Conservation (phyloP, 2,329 filamentous ascomycete species). For the Pseudocercospora pini-densiflorae region DNA sequence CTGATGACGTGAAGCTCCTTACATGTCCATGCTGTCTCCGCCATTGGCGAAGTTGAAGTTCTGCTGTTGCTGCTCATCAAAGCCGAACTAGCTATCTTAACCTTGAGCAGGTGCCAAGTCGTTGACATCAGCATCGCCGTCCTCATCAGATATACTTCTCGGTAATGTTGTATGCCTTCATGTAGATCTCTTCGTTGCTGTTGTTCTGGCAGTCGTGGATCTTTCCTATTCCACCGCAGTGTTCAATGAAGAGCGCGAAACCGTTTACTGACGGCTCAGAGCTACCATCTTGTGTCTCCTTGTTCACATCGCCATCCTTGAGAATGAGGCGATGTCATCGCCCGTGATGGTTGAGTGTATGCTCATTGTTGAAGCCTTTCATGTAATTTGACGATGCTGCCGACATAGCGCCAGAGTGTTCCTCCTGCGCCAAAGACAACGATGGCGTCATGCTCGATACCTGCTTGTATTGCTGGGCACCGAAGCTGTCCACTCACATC, state of each 20-base stretch:
- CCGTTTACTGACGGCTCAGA: slow-evolving; percentile 83
- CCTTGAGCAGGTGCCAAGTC: slow-evolving; percentile 74
- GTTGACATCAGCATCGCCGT: slow-evolving; percentile 81
- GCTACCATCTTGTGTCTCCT: slow-evolving; percentile 79
- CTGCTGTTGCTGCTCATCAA: slow-evolving; percentile 74
- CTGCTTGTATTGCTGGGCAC: too few relatives aligned
- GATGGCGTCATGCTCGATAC: too few relatives aligned
- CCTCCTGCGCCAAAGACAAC: too few relatives aligned
- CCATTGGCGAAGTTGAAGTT: slow-evolving; percentile 94
- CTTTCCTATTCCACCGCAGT: slow-evolving; percentile 99
- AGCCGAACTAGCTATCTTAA: slow-evolving; percentile 78
- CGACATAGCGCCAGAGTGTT: too few relatives aligned
- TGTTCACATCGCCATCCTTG: slow-evolving; percentile 99
- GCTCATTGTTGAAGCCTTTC: too few relatives aligned
- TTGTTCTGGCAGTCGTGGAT: slow-evolving; percentile 99
- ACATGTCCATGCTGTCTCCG: slow-evolving; percentile 72
- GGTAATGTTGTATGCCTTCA: slow-evolving; percentile 99
- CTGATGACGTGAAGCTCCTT: not conserved
- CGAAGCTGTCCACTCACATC: too few relatives aligned
- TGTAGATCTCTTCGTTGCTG: slow-evolving; percentile 99
- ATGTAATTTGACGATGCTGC: too few relatives aligned
- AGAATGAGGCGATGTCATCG: slow-evolving; percentile 56
- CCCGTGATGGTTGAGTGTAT: too few relatives aligned
- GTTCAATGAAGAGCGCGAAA: slow-evolving; percentile 97
- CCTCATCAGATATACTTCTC: slow-evolving; percentile 99